Evolutionary conservation across 1,139 yeast genomes (phyloP).

Genomic region (Zygoascus hellenicus): DNA sequence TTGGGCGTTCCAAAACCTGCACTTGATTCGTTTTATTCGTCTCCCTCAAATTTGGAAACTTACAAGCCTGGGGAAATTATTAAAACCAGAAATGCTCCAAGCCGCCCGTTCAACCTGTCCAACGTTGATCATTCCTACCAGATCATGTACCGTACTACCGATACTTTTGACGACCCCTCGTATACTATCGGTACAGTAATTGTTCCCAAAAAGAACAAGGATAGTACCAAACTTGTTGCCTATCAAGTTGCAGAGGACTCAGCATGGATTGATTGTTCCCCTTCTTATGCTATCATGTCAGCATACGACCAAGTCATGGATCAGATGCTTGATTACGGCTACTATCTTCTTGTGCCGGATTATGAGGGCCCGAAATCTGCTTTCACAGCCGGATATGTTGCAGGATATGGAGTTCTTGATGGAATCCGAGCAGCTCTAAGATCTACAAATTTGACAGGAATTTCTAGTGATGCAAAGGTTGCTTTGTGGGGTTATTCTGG

Average conservation of each 20-base stretch:
- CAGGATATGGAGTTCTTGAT: constrained; percentile 27
- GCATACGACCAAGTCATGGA: constrained; percentile 3
- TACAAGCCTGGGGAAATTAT: constrained; percentile 19
- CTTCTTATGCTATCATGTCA: constrained; percentile 23
- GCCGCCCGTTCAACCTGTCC: neutral
- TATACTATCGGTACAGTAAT: constrained; percentile 27
- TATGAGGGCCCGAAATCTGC: constrained; percentile 27
- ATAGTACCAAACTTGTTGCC: constrained; percentile 21
- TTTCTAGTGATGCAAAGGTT: constrained; percentile 13
- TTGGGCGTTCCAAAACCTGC: neutral
- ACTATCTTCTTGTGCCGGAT: constrained; percentile 25
- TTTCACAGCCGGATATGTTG: constrained; percentile 22
- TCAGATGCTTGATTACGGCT: constrained; percentile 14
- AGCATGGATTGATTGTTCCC: constrained; percentile 25
- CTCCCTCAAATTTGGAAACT: constrained; percentile 12
- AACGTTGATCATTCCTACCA: constrained; percentile 18
- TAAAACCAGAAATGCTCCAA: constrained; percentile 13
- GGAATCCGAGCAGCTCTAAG: constrained; percentile 24
- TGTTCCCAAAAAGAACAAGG: constrained; percentile 21
- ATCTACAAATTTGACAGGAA: constrained; percentile 17
- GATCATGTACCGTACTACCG: constrained; percentile 21
- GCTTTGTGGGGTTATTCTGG: constrained; percentile 30
- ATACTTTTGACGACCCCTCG: constrained; percentile 19
- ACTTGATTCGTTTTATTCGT: constrained; percentile 12
- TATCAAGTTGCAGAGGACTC: constrained; percentile 31